Evolutionary conservation across 345 rosid genomes (phyloP).

Genomic region (Salix caprea): DNA sequence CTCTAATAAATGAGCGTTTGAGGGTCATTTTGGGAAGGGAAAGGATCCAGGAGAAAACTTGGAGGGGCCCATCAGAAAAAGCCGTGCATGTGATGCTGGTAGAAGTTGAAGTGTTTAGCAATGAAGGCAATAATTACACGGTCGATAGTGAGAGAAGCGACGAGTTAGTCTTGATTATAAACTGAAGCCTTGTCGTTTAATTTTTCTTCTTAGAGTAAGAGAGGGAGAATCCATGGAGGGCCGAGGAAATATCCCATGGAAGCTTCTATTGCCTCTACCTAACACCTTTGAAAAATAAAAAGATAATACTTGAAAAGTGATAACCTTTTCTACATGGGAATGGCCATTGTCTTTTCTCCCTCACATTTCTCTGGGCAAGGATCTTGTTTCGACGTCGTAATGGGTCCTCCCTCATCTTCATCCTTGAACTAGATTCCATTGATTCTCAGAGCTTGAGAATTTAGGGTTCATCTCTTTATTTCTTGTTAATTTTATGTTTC

Average conservation of each 20-base stretch:
- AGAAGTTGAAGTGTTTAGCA: slow-evolving; percentile 19
- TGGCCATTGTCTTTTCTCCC: background rate
- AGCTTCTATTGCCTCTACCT: slow-evolving; percentile 50
- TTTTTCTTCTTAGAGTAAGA: slow-evolving; percentile 4
- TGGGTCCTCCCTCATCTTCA: background rate
- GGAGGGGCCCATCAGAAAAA: slow-evolving; percentile 2
- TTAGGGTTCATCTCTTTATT: background rate
- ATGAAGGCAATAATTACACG: slow-evolving; percentile 19
- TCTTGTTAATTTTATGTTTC: background rate
- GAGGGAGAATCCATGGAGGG: background rate
- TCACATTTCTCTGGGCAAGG: background rate
- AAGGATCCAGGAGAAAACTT: background rate
- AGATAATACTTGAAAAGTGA: slow-evolving; percentile 24
- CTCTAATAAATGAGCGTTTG: background rate
- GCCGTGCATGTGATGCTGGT: slow-evolving; percentile 44
- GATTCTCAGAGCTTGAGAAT: background rate
- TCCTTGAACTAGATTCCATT: background rate
- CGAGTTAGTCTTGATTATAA: background rate
- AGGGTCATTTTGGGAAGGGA: background rate
- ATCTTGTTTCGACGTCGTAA: background rate
- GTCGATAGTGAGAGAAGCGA: slow-evolving; percentile 13
- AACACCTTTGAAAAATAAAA: slow-evolving; percentile 37
- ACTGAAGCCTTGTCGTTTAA: background rate
- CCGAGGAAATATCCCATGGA: slow-evolving; percentile 24
- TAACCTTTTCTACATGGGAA: background rate